phyloP scores from a whole-genome alignment of 345 rosid genomes.

The Pugionium cornutum region DNA sequence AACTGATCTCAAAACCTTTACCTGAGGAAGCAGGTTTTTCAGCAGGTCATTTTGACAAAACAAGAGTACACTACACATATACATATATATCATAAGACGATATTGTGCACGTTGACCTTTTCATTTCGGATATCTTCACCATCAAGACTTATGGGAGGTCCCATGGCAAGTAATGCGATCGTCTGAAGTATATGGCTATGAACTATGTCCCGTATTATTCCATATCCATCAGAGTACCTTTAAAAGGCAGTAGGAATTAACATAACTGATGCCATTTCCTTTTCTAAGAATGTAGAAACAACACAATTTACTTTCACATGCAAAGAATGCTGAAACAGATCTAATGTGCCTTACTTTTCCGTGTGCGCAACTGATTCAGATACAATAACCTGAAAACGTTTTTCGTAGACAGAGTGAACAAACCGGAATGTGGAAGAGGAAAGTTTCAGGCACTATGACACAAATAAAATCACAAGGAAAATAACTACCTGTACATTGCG shows the following conservation, averaged over 20 bases:
- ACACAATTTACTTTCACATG: conserved; percentile 15
- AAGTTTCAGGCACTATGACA: not conserved
- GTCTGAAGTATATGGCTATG: conserved; percentile 80
- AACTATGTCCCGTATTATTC: conserved; percentile 69
- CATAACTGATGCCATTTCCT: conserved; percentile 12
- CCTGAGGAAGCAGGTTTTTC: conserved; percentile 45
- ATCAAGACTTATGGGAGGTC: conserved; percentile 74
- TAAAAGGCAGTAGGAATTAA: not conserved
- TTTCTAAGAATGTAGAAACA: not conserved
- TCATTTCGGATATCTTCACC: conserved; percentile 85
- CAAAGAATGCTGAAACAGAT: conserved; percentile 18
- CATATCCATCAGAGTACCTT: conserved; percentile 83
- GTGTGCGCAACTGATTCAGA: conserved; percentile 53
- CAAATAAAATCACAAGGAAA: conserved; percentile 6
- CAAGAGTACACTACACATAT: not conserved
- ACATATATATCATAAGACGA: not conserved
- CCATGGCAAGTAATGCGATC: conserved; percentile 79
- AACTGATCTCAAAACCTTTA: conserved; percentile 72
- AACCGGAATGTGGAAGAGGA: conserved; percentile 8
- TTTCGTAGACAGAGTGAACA: conserved; percentile 29
- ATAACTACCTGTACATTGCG: conserved; percentile 57
- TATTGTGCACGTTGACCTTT: conserved; percentile 48
- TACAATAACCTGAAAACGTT: conserved; percentile 56
- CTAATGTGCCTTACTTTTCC: conserved; percentile 45
- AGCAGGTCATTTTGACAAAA: conserved; percentile 16